Percentiles rank a stretch among this genome's conserved stretches.
phyloP scores from a whole-genome alignment of 441 rosid species.

The Melastoma candidum region DNA sequence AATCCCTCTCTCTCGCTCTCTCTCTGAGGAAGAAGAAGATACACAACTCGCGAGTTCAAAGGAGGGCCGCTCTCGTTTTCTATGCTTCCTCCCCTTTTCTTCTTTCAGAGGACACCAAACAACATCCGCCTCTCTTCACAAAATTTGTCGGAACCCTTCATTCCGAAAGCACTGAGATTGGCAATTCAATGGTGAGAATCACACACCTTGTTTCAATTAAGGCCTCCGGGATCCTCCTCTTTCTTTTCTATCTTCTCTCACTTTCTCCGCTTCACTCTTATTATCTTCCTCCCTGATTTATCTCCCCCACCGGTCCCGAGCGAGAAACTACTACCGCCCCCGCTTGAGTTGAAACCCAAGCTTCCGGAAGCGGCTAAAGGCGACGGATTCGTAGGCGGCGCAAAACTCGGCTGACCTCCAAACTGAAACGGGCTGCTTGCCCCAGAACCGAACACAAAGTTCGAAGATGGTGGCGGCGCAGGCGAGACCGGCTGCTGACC shows the following conservation, averaged over 20 bases:
- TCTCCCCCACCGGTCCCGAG: conserved; percentile 69
- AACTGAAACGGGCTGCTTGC: conserved; percentile 50
- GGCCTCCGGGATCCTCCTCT: not conserved
- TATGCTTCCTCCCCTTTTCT: too few relatives aligned
- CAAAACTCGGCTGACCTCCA: conserved; percentile 41
- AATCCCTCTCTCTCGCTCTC: too few relatives aligned
- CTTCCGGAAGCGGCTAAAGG: conserved; percentile 65
- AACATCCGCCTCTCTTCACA: too few relatives aligned
- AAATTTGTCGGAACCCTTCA: too few relatives aligned
- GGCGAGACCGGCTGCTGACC: conserved; percentile 37
- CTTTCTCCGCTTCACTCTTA: conserved; percentile 54
- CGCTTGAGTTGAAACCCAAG: conserved; percentile 41
- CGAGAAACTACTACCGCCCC: conserved; percentile 59
- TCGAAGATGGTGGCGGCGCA: conserved; percentile 12
- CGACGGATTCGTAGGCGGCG: conserved; percentile 33
- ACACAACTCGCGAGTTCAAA: too few relatives aligned
- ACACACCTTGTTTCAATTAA: not conserved
- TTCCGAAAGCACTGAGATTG: too few relatives aligned
- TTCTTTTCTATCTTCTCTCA: conserved; percentile 1
- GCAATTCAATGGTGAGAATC: not conserved
- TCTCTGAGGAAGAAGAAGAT: too few relatives aligned
- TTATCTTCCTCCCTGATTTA: conserved; percentile 49
- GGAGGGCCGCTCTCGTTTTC: too few relatives aligned
- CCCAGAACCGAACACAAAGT: conserved; percentile 31
- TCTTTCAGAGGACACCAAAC: too few relatives aligned